These are phyloP conservation scores for Thalia dealbata DNA, from an alignment of 176 grass and related monocot species.

Conservation along the genomic window DNA sequence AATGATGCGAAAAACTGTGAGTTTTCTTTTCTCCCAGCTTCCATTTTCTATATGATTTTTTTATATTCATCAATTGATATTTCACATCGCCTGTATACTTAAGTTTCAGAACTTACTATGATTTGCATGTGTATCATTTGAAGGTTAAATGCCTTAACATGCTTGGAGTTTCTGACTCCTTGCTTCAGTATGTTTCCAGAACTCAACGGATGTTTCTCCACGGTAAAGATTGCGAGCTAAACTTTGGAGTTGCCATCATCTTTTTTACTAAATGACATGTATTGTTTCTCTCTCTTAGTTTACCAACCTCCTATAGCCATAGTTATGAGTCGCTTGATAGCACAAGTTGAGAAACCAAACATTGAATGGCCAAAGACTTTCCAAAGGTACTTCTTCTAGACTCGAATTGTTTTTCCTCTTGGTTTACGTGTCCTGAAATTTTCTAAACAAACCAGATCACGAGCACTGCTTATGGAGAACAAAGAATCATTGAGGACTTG, in stretches of 20 bases:
- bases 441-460: constrained; percentile 40
- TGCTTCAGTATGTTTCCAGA: constrained; percentile 61
- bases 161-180: constrained; percentile 72
- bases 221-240: constrained; percentile 35
- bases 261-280: constrained; percentile 30
- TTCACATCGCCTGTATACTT: not conserved
- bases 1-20: constrained; percentile 82
- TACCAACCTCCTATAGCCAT: constrained; percentile 84
- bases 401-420: not conserved
- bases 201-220: constrained; percentile 76
- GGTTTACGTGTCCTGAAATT: constrained; percentile 5
- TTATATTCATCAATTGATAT: not conserved
- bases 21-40: constrained; percentile 22
- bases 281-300: constrained; percentile 38
- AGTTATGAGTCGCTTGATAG: constrained; percentile 62
- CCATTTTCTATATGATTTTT: constrained; percentile 12
- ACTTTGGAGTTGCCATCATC: not conserved
- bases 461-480: constrained; percentile 67
- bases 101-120: constrained; percentile 8
- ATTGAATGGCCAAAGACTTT: constrained; percentile 94
- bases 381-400: constrained; percentile 45
- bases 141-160: constrained; percentile 81
- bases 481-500: constrained; percentile 68
- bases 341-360: constrained; percentile 88
- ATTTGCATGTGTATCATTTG: constrained; percentile 8